Evolutionary conservation across 1,139 yeast genomes (phyloP).

Genomic region (Sugiyamaella pinicola): DNA sequence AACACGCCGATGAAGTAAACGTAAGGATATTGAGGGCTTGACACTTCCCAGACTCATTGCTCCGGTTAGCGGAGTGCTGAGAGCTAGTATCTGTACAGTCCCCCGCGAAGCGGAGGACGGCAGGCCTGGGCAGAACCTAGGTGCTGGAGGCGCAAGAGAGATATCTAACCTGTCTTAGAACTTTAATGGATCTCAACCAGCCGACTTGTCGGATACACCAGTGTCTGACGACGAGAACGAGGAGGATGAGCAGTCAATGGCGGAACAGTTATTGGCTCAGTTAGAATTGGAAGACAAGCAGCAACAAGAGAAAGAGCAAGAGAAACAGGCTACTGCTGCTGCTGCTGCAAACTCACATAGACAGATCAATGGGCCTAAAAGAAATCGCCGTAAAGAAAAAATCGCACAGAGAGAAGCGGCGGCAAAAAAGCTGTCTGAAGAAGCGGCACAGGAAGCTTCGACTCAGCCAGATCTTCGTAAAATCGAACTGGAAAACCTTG

Average conservation of each 20-base stretch:
- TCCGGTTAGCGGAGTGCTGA: no score
- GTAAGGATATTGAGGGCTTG: slow-evolving; percentile 2
- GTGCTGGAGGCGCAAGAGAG: no score
- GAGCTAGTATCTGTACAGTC: no score
- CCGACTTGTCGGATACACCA: background rate
- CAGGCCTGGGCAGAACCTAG: no score
- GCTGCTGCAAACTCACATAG: slow-evolving; percentile 1
- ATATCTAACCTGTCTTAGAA: background rate
- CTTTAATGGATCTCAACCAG: background rate
- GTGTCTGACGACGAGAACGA: slow-evolving; percentile 24
- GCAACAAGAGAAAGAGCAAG: slow-evolving; percentile 22
- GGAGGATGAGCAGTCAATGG: slow-evolving; percentile 50
- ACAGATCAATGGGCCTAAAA: slow-evolving; percentile 41
- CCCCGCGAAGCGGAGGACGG: no score
- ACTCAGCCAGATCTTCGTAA: slow-evolving; percentile 65
- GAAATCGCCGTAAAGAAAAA: slow-evolving; percentile 85
- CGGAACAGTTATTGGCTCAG: slow-evolving; percentile 65
- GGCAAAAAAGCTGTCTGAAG: slow-evolving; percentile 58
- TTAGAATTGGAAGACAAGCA: slow-evolving; percentile 45
- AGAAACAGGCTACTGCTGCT: slow-evolving; percentile 20
- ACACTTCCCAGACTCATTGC: no score
- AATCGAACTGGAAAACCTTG: slow-evolving; percentile 69
- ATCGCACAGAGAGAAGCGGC: slow-evolving; percentile 76
- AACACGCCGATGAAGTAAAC: slow-evolving; percentile 46
- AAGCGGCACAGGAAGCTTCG: slow-evolving; percentile 73